Evolutionary conservation across 345 rosid species (phyloP).

Genomic region (Cardamine resedifolia): DNA sequence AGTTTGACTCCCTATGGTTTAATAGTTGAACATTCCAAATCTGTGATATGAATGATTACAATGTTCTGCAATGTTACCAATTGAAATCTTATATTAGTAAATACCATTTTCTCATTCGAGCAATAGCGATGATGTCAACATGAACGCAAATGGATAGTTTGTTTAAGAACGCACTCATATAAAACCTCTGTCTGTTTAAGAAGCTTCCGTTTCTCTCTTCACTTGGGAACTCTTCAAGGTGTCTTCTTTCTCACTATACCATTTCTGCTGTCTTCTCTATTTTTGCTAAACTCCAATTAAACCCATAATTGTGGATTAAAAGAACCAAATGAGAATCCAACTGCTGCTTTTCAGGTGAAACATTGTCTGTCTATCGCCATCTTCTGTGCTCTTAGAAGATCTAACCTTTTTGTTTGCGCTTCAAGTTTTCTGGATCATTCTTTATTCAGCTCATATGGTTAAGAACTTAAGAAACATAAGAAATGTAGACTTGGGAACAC

Average conservation of each 20-base stretch:
- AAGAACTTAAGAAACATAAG: slow-evolving; percentile 17
- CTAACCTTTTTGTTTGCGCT: slow-evolving; percentile 90
- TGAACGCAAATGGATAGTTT: too few species aligned
- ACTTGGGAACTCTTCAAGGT: slow-evolving; percentile 16
- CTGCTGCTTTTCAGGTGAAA: slow-evolving; percentile 49
- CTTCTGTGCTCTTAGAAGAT: slow-evolving; percentile 80
- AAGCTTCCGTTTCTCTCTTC: slow-evolving; percentile 11
- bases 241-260: slow-evolving; percentile 28
- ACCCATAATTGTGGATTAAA: slow-evolving; percentile 31
- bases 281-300: slow-evolving; percentile 28
- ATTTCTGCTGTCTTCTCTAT: slow-evolving; percentile 11
- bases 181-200: neutral
- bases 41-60: neutral
- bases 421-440: slow-evolving; percentile 87
- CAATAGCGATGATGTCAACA: too few species aligned
- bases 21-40: neutral
- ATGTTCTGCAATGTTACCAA: too few species aligned
- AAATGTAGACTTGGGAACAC: slow-evolving; percentile 6
- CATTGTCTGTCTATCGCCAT: slow-evolving; percentile 59
- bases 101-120: too few species aligned
- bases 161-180: slow-evolving; percentile 22
- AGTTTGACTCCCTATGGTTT: neutral
- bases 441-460: slow-evolving; percentile 71
- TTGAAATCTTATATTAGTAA: too few species aligned
- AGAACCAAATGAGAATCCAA: slow-evolving; percentile 44